Evolutionary conservation across 352 stramenopile species (phyloP).

Genomic region (Phytophthora foliorum): DNA sequence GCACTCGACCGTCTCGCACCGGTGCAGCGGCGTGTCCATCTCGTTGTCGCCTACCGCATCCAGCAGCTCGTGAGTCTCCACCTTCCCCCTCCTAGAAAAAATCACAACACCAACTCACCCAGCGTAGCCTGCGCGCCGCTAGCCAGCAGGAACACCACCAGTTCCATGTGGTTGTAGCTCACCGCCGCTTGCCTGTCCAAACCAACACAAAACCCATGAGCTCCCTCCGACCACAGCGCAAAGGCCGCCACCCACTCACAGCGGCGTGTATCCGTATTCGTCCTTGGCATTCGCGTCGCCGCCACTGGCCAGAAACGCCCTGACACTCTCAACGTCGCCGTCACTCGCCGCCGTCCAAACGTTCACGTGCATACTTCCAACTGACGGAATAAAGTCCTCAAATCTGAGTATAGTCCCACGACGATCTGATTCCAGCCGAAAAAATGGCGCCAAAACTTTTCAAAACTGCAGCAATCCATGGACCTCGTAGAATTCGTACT

Average conservation of each 20-base stretch:
- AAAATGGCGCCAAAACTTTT: slow-evolving; percentile 14
- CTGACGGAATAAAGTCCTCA: neutral
- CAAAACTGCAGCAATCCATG: no score
- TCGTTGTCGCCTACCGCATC: slow-evolving; percentile 59
- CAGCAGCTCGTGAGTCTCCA: neutral
- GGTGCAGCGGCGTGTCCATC: slow-evolving; percentile 72
- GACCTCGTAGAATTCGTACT: no score
- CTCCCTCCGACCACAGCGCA: neutral
- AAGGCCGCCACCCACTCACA: slow-evolving; percentile 55
- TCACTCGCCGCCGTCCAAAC: slow-evolving; percentile 75
- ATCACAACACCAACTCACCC: slow-evolving; percentile 27
- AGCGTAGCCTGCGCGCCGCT: slow-evolving; percentile 54
- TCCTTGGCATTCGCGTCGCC: slow-evolving; percentile 66
- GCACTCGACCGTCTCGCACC: slow-evolving; percentile 67
- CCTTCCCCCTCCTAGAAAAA: neutral
- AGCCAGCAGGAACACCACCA: slow-evolving; percentile 59
- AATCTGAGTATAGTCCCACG: neutral
- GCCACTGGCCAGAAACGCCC: slow-evolving; percentile 53
- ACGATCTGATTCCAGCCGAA: neutral
- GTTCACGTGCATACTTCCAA: slow-evolving; percentile 41
- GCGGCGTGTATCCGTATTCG: slow-evolving; percentile 73
- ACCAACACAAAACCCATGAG: neutral
- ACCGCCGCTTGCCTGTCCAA: slow-evolving; percentile 64
- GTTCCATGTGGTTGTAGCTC: slow-evolving; percentile 75
- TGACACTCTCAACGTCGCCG: slow-evolving; percentile 63